Evolutionary conservation across 441 rosid species (phyloP), one percentile per base, ranked within the genome.

Genomic region (Arabidopsis lyrata): DNA sequence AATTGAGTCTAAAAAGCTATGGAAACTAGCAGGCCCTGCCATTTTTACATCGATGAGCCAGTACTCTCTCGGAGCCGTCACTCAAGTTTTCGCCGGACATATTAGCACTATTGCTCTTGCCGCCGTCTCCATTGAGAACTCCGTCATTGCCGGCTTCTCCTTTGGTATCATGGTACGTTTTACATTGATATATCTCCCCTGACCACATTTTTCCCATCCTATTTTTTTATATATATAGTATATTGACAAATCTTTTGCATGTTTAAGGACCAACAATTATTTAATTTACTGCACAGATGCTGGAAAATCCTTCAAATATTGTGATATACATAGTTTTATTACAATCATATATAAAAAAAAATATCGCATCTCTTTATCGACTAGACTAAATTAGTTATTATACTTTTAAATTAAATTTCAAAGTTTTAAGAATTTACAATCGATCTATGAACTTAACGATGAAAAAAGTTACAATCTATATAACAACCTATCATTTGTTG

Each of bases 1-100:
- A 45, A 59, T 36, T 8, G 86, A 84, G 57, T 57, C 84, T 22
- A 84, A 77, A 56, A 84, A 81, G 39, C 79, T 84, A 13, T 84
- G 88, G 88, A 76, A 63, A 66, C 72, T 84, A 10, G 88, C 88
- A 2, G 86, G 84, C n/a, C 86, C 88, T 8, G 86, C 88, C 65
- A 82, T 84, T 70, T 82, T 84, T 77, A 84, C 86, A 54, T 60
- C 86, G 18, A 15, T 84, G 68, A 57, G 65, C 47, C 83, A 77
- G 14, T 84, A 78, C 75, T 84, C 86, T 55, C 86, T 86, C 15
- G 87, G 87, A 15, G 89, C 87, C 5, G 42, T 82, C 44, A 86
- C 89, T 57, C 87, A 83, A 76, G 80, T 84, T 52, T 82, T 75
- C 71, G 79, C 87, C 5, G 89, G 86, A 12, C 89, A 80, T 45